Conservation (phyloP, 345 rosid genomes). For the Acer yangbiense region DNA sequence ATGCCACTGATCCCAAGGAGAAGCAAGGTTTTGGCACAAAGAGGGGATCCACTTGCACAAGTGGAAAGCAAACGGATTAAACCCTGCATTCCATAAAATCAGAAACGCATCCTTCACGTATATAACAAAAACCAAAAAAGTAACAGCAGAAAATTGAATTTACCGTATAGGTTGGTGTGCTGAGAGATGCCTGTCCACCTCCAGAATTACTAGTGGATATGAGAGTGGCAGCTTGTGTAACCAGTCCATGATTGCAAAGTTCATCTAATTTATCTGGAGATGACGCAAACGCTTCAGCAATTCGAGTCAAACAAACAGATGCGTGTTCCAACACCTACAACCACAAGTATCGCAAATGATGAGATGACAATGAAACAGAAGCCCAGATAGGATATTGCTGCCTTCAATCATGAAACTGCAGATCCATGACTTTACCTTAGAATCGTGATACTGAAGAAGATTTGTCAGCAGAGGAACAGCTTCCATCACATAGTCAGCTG, state of each 20-base stretch:
- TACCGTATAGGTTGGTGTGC: conserved; percentile 93
- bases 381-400: not conserved
- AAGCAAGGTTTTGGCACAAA: conserved; percentile 90
- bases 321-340: conserved; percentile 96
- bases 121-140: conserved; percentile 3
- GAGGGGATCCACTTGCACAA: conserved; percentile 97
- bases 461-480: conserved; percentile 98
- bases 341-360: conserved; percentile 12
- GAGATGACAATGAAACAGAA: conserved; percentile 1
- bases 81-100: conserved; percentile 61
- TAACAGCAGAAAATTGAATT: conserved; percentile 13
- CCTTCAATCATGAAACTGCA: not conserved
- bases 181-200: conserved; percentile 94
- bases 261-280: conserved; percentile 90
- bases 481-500: conserved; percentile 99
- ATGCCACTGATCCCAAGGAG: conserved; percentile 94
- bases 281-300: conserved; percentile 96
- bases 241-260: conserved; percentile 94
- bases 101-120: conserved; percentile 26
- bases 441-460: conserved; percentile 95
- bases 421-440: conserved; percentile 55
- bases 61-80: conserved; percentile 92
- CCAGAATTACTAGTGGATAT: conserved; percentile 93
- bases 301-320: conserved; percentile 94
- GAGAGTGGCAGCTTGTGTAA: conserved; percentile 94